Evolutionary conservation across 345 rosid genomes (phyloP).

Genomic region (Toxicodendron radicans): DNA sequence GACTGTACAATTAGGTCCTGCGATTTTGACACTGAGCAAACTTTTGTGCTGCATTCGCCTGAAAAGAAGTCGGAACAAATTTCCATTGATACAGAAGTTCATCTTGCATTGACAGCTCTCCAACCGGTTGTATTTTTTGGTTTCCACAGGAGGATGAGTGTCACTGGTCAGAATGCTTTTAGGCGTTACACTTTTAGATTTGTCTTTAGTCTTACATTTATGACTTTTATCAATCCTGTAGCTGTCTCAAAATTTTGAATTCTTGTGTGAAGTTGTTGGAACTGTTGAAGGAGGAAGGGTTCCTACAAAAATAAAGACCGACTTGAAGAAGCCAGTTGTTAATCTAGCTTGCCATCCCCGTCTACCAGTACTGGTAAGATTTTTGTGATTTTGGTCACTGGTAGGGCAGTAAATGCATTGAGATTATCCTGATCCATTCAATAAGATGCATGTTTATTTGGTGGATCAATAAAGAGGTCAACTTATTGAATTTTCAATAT

Average conservation of each 20-base stretch:
- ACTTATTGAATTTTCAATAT: neutral
- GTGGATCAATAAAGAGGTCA: neutral
- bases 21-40: slow-evolving; percentile 92
- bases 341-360: slow-evolving; percentile 99
- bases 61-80: slow-evolving; percentile 81
- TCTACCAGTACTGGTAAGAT: slow-evolving; percentile 84
- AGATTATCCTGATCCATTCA: neutral
- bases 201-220: neutral
- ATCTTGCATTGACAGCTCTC: slow-evolving; percentile 93
- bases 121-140: slow-evolving; percentile 97
- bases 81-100: slow-evolving; percentile 79
- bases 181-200: neutral
- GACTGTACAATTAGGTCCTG: slow-evolving; percentile 95
- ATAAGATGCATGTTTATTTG: neutral
- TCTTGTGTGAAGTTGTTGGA: slow-evolving; percentile 77
- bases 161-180: slow-evolving; percentile 62
- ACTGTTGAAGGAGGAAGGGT: slow-evolving; percentile 94
- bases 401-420: neutral
- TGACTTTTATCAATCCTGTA: neutral
- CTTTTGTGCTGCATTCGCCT: slow-evolving; percentile 92
- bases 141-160: slow-evolving; percentile 90
- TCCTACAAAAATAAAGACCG: slow-evolving; percentile 94
- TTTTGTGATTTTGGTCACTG: slow-evolving; percentile 5
- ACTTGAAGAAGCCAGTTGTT: slow-evolving; percentile 90
- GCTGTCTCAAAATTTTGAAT: slow-evolving; percentile 16